Percentiles rank a stretch among this genome's conserved stretches.
Evolutionary conservation across 192 early-diverging fungal species (phyloP).

Genomic region (Coemansia sp.): DNA sequence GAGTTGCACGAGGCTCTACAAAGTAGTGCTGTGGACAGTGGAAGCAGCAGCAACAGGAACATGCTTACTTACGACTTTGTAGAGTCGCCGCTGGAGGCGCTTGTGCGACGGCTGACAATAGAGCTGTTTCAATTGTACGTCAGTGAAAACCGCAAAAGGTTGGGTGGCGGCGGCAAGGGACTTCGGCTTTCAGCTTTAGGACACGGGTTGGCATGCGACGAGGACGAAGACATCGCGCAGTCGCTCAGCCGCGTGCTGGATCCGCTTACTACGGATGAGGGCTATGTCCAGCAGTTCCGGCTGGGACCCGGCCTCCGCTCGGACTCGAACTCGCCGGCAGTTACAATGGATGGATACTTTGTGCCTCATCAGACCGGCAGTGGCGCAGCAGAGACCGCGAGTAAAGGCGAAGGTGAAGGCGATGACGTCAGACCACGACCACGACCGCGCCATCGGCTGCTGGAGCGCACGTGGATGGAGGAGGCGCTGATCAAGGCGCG

Average conservation of each 20-base stretch:
- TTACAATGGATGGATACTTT: slow-evolving; percentile 57
- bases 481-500: slow-evolving; percentile 55
- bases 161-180: neutral
- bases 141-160: slow-evolving; percentile 48
- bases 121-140: slow-evolving; percentile 57
- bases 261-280: slow-evolving; percentile 17
- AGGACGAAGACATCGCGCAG: slow-evolving; percentile 25
- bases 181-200: neutral
- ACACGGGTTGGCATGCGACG: neutral
- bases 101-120: slow-evolving; percentile 50
- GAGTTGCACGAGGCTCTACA: slow-evolving; percentile 8
- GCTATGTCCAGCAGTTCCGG: slow-evolving; percentile 54
- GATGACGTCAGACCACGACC: slow-evolving; percentile 15
- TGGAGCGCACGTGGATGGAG: slow-evolving; percentile 57
- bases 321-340: slow-evolving; percentile 47
- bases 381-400: neutral
- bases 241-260: slow-evolving; percentile 24
- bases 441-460: slow-evolving; percentile 43
- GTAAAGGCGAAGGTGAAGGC: neutral
- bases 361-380: slow-evolving; percentile 13
- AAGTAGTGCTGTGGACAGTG: neutral
- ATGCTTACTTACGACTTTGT: slow-evolving; percentile 53
- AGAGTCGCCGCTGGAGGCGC: slow-evolving; percentile 53
- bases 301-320: slow-evolving; percentile 51
- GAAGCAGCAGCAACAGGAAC: slow-evolving; percentile 18